These are phyloP conservation scores for Rosa multiflora DNA, from an alignment of 306 rosid species.

Conservation along the genomic window DNA sequence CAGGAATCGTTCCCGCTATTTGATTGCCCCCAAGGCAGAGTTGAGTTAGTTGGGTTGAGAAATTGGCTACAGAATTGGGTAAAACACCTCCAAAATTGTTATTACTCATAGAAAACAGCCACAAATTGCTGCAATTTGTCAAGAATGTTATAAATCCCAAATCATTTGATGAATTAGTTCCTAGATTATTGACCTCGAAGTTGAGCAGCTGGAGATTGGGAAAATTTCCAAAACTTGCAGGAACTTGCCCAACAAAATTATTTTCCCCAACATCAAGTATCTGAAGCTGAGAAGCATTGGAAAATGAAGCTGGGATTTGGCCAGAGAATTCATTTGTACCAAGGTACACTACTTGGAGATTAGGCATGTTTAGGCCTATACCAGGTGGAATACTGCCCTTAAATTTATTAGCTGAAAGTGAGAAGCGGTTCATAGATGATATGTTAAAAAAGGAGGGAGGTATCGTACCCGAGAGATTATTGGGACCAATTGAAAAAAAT, in stretches of 20 bases:
- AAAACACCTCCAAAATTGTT: constrained; percentile 45
- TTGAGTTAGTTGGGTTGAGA: constrained; percentile 11
- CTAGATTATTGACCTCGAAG: constrained; percentile 19
- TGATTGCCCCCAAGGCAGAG: constrained; percentile 15
- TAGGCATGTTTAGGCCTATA: constrained; percentile 36
- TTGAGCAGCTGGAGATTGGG: background rate
- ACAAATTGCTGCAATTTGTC: constrained; percentile 28
- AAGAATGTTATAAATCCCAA: constrained; percentile 32
- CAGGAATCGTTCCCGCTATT: constrained; percentile 30
- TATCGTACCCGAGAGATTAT: constrained; percentile 16
- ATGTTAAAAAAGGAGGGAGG: constrained; percentile 37
- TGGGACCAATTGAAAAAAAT: background rate
- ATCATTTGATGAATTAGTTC: constrained; percentile 26
- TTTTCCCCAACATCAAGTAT: background rate
- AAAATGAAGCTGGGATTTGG: constrained; percentile 31
- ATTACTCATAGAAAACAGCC: background rate
- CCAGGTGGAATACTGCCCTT: constrained; percentile 34
- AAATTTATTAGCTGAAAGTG: background rate
- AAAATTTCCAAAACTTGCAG: constrained; percentile 20
- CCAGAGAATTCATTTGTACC: constrained; percentile 30
- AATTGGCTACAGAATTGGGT: constrained; percentile 29
- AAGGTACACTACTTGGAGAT: constrained; percentile 3
- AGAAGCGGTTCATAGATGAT: constrained; percentile 25
- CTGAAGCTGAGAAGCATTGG: constrained; percentile 34
- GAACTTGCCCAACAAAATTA: constrained; percentile 31